These are phyloP conservation scores for Ganoderma boninense DNA, from an alignment of 1,284 basidiomycete genomes.

Conservation along the genomic window DNA sequence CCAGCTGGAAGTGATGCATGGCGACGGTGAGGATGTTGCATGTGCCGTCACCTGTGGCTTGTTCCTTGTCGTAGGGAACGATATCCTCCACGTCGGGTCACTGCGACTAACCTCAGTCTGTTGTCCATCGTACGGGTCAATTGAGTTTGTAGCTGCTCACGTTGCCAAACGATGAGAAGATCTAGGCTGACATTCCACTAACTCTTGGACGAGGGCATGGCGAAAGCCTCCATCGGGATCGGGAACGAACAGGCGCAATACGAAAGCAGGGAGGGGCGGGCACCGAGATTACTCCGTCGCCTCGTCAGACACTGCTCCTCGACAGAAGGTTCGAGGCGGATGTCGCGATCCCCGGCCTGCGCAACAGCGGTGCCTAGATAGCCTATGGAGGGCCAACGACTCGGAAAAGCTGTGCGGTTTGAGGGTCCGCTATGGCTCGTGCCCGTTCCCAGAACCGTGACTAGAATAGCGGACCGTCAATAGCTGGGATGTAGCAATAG, in stretches of 20 bases:
- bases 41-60: slow-evolving; percentile 41
- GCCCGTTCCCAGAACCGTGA: slow-evolving; percentile 27
- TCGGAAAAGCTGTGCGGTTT: slow-evolving; percentile 34
- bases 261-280: slow-evolving; percentile 38
- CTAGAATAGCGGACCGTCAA: too few relatives aligned
- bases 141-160: neutral
- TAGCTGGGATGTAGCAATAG: too few relatives aligned
- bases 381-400: slow-evolving; percentile 23
- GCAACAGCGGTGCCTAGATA: slow-evolving; percentile 43
- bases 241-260: slow-evolving; percentile 20
- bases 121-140: neutral
- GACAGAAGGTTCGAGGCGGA: slow-evolving; percentile 37
- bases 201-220: slow-evolving; percentile 43
- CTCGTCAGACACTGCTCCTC: slow-evolving; percentile 41
- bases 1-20: slow-evolving; percentile 38
- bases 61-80: slow-evolving; percentile 48
- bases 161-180: too few relatives aligned
- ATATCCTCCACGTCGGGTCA: slow-evolving; percentile 30
- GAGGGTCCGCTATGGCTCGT: slow-evolving; percentile 23
- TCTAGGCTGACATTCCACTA: slow-evolving; percentile 4
- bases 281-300: slow-evolving; percentile 44
- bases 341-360: slow-evolving; percentile 41
- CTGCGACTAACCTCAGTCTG: neutral
- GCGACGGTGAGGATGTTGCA: slow-evolving; percentile 46
- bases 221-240: slow-evolving; percentile 41